A percentile compares a stretch with the other conserved stretches of the same genome.
phyloP scores from a whole-genome alignment of 805 yeast species.

The Candida krabiensis region DNA sequence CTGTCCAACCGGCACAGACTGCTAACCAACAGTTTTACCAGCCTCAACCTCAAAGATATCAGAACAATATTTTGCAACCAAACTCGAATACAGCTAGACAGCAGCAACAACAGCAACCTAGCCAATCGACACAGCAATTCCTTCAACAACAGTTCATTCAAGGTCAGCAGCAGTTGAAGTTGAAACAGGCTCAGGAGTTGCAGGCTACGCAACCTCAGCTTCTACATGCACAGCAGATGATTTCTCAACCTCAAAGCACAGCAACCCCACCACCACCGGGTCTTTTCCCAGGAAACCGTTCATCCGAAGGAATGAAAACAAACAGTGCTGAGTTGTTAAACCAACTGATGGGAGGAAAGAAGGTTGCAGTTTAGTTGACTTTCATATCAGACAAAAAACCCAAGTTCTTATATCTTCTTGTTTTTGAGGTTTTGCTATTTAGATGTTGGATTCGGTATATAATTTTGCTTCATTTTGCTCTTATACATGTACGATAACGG shows the following conservation, averaged over 20 bases:
- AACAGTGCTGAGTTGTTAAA: constrained; percentile 68
- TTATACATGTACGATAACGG: background rate
- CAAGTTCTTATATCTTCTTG: no score
- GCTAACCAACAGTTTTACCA: constrained; percentile 32
- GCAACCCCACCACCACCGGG: constrained; percentile 79
- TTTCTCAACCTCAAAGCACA: constrained; percentile 26
- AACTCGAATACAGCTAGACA: constrained; percentile 24
- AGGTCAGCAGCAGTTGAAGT: constrained; percentile 29
- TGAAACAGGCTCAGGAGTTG: constrained; percentile 16
- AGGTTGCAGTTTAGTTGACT: constrained; percentile 18
- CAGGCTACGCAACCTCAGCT: constrained; percentile 26
- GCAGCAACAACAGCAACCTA: constrained; percentile 29
- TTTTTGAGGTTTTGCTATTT: no score
- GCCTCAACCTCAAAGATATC: constrained; percentile 29
- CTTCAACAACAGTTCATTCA: constrained; percentile 31
- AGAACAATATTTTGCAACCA: constrained; percentile 26
- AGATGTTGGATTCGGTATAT: background rate
- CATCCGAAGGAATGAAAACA: constrained; percentile 15
- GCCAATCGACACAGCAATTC: constrained; percentile 31
- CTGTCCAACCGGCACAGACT: constrained; percentile 28
- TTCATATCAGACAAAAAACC: no score
- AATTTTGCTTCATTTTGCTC: no score
- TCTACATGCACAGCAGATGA: constrained; percentile 16
- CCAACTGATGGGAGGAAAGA: constrained; percentile 80
- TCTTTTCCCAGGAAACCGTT: constrained; percentile 37